Evolutionary conservation across 176 grass and related monocot genomes (phyloP).

Genomic region (Avena sativa): DNA sequence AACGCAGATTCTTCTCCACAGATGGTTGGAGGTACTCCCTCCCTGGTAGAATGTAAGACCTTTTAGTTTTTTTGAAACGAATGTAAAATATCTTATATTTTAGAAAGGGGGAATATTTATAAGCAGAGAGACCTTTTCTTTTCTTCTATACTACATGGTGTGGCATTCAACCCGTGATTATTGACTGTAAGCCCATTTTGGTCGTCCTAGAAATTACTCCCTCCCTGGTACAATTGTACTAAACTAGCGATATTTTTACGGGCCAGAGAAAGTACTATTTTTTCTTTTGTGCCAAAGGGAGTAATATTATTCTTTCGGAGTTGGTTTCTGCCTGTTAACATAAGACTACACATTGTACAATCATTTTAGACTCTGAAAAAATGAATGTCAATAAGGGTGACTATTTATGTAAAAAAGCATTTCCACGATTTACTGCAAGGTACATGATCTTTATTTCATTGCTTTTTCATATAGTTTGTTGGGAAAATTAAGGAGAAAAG

Average conservation of each 20-base stretch:
- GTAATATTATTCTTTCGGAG: too few species aligned
- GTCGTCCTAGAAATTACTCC: too few species aligned
- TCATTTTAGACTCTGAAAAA: not conserved
- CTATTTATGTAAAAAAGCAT: not conserved
- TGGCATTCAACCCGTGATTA: not conserved
- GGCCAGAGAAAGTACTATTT: not conserved
- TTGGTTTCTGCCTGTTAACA: not conserved
- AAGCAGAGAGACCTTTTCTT: not conserved
- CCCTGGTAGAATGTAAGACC: too few species aligned
- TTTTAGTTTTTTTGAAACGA: too few species aligned
- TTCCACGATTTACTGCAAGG: not conserved
- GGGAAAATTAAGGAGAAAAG: not conserved
- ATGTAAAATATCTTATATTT: too few species aligned
- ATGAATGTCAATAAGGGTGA: not conserved
- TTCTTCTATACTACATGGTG: not conserved
- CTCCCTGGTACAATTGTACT: too few species aligned
- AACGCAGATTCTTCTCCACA: not conserved
- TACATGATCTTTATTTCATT: not conserved
- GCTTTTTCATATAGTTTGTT: not conserved
- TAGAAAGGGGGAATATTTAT: not conserved
- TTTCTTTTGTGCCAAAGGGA: not conserved
- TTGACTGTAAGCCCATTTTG: not conserved
- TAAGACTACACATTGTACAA: too few species aligned
- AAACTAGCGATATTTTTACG: too few species aligned
- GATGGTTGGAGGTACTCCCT: not conserved